Base-by-base conservation (phyloP, 495 filamentous ascomycete species). In the Tuber aestivum region DNA sequence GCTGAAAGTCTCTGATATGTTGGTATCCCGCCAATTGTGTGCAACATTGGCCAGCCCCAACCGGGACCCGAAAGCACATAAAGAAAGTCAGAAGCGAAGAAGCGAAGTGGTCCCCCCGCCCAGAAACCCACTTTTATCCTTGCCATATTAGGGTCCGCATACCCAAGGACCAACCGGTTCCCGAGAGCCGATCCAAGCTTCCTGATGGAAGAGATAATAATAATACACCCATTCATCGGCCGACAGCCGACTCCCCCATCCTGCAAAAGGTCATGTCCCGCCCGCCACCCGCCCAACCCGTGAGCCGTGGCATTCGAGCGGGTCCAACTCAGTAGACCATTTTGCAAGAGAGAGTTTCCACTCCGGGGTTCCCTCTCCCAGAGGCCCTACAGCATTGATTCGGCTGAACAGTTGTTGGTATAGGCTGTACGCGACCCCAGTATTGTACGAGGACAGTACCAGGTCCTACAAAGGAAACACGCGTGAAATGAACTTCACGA, bases 1-100 rank as follows among this genome's bases (percentile, higher is more conserved):
- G 74, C 74, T 75, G 74, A 72, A 75, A 48, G 21, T 37, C 65
- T 32, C 18, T 20, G 23, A 74, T 70, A 41, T 50, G 65, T 74
- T 38, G 73, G 40, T n/a, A 70, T 27, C 73, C 42, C 42, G 65
- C 50, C 12, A 41, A 70, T n/a, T n/a, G 69, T 56, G 73, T 74
- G 70, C 73, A 45, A 73, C 72, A 23, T 5, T 73, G 37, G 21
- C n/a, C 56, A 65, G 35, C 27, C 27, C 35, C 56, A 70, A 48
- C 50, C 69, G 69, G 70, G 74, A 50, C 65, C 69, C 8, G 27
- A 27, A 35, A 35, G 27, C 56, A 65, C 7, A 65, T 8, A 23
- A 61, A 61, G n/a, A 23, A 61, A 61, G n/a, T 61, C 56, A 18
- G 56, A 65, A 18, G 56, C 27, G 27, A 32, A 65, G 27, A 35